Evolutionary conservation across 352 stramenopile species (phyloP), one percentile per base, ranked within the genome.

Genomic region (Globisporangium perplexum): DNA sequence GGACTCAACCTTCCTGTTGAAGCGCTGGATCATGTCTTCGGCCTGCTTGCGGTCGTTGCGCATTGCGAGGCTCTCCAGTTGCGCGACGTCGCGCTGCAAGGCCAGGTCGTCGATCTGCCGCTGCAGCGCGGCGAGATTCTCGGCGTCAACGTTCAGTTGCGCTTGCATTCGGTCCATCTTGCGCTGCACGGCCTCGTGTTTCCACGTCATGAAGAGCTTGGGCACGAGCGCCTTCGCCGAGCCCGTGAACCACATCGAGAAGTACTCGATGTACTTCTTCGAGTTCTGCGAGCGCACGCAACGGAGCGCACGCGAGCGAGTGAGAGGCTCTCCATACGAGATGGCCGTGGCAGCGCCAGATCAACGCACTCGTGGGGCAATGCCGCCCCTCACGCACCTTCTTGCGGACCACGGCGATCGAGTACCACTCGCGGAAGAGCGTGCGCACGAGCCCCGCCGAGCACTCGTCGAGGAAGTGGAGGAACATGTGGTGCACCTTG

Each of bases 191-290:
- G 48, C 50, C 3, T 71, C 50, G 14, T 71, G 58, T 53, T 82
- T 87, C 80, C 80, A 90, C 0, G 63, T 57, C 4, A 69, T 50
- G 35, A 77, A 90, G 8, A 84, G 53, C 28, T 77, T 82, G 8
- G 67, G 74, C 23, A 81, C 48, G n/a, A 86, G 55, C 15, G 71
- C 59, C 35, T 81, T 86, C 0, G 67, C 62, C 1, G 80, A 83
- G 14, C 63, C 71, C 12, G 63, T 73, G 47, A 88, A 90, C 80
- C 77, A 90, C 17, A 65, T 71, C 1, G 80, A 90, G 38, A 83
- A 88, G 48, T 87, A 85, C 23, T 70, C 63, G 6, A 88, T 66
- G 49, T 90, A 86, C 59, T 90, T 90, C 30, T 71, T 80, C 39
- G 76, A 69, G 50, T 87, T 87, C 77, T 86, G 54, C 14, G 31